Conservation (phyloP, 2,329 filamentous ascomycete genomes). For the Endocalyx cinctus region DNA sequence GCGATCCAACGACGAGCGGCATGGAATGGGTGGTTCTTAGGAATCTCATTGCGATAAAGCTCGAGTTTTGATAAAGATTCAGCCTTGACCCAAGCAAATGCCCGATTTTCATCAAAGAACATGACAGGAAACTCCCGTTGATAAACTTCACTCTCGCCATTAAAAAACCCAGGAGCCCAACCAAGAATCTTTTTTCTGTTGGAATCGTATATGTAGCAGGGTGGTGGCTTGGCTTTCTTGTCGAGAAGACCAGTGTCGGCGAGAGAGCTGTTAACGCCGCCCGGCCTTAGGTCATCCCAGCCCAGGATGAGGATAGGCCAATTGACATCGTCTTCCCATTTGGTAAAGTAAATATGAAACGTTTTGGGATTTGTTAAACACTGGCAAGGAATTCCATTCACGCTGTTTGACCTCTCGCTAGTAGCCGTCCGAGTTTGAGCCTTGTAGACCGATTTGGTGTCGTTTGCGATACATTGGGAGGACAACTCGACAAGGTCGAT, state of each 20-base stretch:
- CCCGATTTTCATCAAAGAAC: constrained; percentile 29
- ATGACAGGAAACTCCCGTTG: constrained; percentile 35
- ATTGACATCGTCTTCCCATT: constrained; percentile 21
- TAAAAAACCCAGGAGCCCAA: constrained; percentile 33
- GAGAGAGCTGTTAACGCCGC: constrained; percentile 25
- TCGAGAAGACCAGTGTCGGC: constrained; percentile 25
- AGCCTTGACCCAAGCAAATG: constrained; percentile 20
- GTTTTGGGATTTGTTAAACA: constrained; percentile 24
- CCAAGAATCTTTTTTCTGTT: constrained; percentile 25
- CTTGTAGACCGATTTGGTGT: too few species aligned
- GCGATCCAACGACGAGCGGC: constrained; percentile 22
- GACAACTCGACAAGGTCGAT: too few species aligned
- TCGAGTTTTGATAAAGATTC: constrained; percentile 16
- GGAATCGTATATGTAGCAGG: constrained; percentile 32
- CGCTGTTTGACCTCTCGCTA: too few species aligned
- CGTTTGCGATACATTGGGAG: too few species aligned
- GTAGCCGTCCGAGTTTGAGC: too few species aligned
- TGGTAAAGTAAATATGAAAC: constrained; percentile 30
- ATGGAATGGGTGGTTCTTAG: constrained; percentile 15
- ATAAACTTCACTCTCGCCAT: constrained; percentile 27
- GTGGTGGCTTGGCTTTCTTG: constrained; percentile 18
- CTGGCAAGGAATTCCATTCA: too few species aligned
- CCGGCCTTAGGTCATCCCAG: constrained; percentile 26
- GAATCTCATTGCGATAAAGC: constrained; percentile 13
- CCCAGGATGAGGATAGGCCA: constrained; percentile 35